Base-by-base conservation (phyloP, 768 basidiomycete genomes). In the Clitopilus passeckerianus region DNA sequence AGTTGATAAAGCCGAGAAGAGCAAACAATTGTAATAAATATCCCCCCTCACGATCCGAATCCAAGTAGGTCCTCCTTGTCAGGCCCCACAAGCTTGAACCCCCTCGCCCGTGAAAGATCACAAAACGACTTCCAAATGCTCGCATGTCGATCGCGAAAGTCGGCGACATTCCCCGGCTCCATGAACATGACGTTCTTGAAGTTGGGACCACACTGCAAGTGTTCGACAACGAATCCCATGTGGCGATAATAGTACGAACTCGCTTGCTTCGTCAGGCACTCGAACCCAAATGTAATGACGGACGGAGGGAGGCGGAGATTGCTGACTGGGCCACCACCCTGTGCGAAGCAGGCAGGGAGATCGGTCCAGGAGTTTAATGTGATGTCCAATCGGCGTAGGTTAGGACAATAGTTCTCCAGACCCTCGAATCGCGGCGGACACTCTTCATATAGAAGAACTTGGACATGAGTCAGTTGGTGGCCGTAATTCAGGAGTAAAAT, bases 251-350 rank as follows among this genome's bases (percentile, higher is more conserved):
- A 55, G 14, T 16, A 5, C n/a, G 43, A 34, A 58, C 59, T 20
- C 3, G 60, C 50, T 46, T 63, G 63, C n/a, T 37, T 56, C 9
- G 53, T 3, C 1, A 52, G 56, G 35, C 46, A 60, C 34, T 63
- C 60, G 18, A 67, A 15, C 23, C 66, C 66, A 14, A 67, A 27
- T 14, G 54, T 62, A 20, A 16, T 57, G n/a, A 67, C 54, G 7
- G 50, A 61, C 16, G 37, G 18, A 2, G 64, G 66, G 4, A 65
- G 30, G 5, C 53, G 24, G 7, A 60, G 33, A 5, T 23, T 41
- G 10, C 20, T 33, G 1, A 20, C 33, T 34, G 4, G 41, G 27
- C 27, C 27, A 30, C 27, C 27, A 3, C 4, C 4, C 27, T 30
- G 4, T 30, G 3, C 27, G 27, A 30, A 3, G 27, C 7, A 30